A percentile compares a stretch with the other conserved stretches of the same genome.
phyloP scores from a whole-genome alignment of 306 rosid genomes.

The Quercus variabilis region DNA sequence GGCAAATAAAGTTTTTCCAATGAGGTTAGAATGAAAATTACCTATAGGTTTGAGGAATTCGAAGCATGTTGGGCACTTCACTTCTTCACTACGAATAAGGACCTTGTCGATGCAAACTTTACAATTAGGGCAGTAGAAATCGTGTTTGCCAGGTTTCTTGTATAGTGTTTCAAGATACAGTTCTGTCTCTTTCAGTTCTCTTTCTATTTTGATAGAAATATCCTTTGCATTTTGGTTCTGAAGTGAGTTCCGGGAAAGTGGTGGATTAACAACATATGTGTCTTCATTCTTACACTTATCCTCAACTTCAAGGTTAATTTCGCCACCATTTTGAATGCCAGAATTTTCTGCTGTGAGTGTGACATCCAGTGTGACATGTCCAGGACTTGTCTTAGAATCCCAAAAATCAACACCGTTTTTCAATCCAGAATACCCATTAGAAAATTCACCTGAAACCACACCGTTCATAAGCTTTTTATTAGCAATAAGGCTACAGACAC shows the following conservation, averaged over 20 bases:
- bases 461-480: too few relatives aligned
- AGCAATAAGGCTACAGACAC: too few relatives aligned
- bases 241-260: conserved; percentile 7
- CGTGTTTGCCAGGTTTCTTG: conserved; percentile 49
- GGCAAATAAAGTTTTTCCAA: too few relatives aligned
- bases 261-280: conserved; percentile 16
- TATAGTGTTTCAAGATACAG: conserved; percentile 5
- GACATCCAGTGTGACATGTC: conserved; percentile 3
- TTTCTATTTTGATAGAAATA: conserved; percentile 19
- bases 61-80: conserved; percentile 62
- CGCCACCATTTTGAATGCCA: neutral
- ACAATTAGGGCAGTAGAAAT: conserved; percentile 74
- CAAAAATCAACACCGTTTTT: neutral
- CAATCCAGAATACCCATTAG: conserved; percentile 8
- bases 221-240: too few relatives aligned
- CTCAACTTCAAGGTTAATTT: neutral
- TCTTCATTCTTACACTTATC: neutral
- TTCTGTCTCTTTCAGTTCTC: conserved; percentile 21
- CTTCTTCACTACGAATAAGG: conserved; percentile 24
- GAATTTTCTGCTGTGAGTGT: neutral
- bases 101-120: conserved; percentile 68
- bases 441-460: conserved; percentile 18
- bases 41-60: conserved; percentile 66
- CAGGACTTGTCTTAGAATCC: neutral
- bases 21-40: conserved; percentile 1